phyloP scores from a whole-genome alignment of 2,329 filamentous ascomycete species.

The Colletotrichum kahawae region DNA sequence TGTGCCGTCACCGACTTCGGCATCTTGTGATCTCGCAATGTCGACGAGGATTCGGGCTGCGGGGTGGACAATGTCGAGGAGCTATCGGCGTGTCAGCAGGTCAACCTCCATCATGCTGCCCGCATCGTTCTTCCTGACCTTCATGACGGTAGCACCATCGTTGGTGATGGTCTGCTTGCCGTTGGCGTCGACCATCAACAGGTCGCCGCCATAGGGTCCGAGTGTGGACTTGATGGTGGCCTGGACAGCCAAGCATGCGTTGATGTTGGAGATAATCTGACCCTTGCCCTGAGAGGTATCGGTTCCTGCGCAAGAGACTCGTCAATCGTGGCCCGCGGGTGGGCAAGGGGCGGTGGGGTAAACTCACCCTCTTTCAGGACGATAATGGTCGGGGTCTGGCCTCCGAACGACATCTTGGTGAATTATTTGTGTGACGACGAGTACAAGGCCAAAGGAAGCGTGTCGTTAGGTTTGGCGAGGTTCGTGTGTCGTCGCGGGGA shows the following conservation, averaged over 20 bases:
- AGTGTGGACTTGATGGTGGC: slow-evolving; percentile 94
- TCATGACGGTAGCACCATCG: slow-evolving; percentile 99
- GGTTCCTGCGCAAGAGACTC: slow-evolving; percentile 68
- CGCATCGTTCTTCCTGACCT: slow-evolving; percentile 59
- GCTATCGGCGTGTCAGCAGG: slow-evolving; percentile 50
- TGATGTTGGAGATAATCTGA: slow-evolving; percentile 97
- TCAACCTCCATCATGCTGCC: background rate
- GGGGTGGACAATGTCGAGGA: slow-evolving; percentile 97
- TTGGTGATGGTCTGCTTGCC: slow-evolving; percentile 98
- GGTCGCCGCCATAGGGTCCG: slow-evolving; percentile 94
- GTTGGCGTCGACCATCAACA: slow-evolving; percentile 95
- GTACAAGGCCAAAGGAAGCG: background rate
- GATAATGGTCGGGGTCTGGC: slow-evolving; percentile 96
- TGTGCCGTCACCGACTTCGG: slow-evolving; percentile 97
- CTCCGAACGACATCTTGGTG: slow-evolving; percentile 87
- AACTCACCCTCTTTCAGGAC: slow-evolving; percentile 92
- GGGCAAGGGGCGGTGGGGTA: slow-evolving; percentile 42
- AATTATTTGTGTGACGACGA: background rate
- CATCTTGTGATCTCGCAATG: slow-evolving; percentile 98
- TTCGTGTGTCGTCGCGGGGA: slow-evolving; percentile 12
- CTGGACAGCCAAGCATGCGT: slow-evolving; percentile 95
- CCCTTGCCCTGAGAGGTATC: slow-evolving; percentile 97
- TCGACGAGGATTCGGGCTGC: slow-evolving; percentile 97
- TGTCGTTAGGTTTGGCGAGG: background rate
- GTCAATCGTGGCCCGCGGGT: slow-evolving; percentile 23